Base-by-base conservation (phyloP, 169 alveolate genomes). In the Plasmodium berghei region DNA sequence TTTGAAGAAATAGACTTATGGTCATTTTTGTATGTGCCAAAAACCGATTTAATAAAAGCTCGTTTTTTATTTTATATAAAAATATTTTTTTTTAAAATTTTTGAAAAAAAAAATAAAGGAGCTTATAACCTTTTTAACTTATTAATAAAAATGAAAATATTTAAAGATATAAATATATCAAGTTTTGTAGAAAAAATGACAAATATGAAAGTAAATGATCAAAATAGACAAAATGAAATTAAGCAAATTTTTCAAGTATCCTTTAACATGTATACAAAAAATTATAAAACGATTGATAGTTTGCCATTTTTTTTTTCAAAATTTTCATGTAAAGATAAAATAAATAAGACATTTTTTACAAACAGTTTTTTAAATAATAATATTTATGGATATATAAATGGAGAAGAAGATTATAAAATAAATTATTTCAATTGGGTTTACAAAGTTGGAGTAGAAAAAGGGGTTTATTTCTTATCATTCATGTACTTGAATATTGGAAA, bases 21-120 rank as follows among this genome's bases (percentile, higher is more conserved):
- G 69, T 49, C 46, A 1, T 49, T 75, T 20, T 6, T 75, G 12
- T 34, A 75, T 18, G 18, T 75, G 34, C n/a, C 71, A 5, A 45
- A 20, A 40, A 55, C 14, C 5, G 89, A 75, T 67, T 22, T 75
- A 28, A n/a, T 75, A 63, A 67, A 75, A 42, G 66, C 77, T 12
- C 9, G n/a, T 0, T 75, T 75, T 58, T 54, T 16, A 8, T 66
- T 26, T 18, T 45, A 63, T 56, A 1, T 75, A 10, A 63, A 55
- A 20, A 8, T 12, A 6, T 67, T 48, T 5, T 75, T 46, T 28
- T 42, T 63, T 54, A 24, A 49, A 3, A 54, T 54, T 4, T 18
- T 75, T 12, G 49, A 40, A 22, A 75, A n/a, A 56, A 75, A 58
- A 63, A 67, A 75, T 63, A 45, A 75, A 20, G 1, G 54, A 16